Base-by-base conservation (phyloP, 1,284 basidiomycete species). In the Ustilago tritici region DNA sequence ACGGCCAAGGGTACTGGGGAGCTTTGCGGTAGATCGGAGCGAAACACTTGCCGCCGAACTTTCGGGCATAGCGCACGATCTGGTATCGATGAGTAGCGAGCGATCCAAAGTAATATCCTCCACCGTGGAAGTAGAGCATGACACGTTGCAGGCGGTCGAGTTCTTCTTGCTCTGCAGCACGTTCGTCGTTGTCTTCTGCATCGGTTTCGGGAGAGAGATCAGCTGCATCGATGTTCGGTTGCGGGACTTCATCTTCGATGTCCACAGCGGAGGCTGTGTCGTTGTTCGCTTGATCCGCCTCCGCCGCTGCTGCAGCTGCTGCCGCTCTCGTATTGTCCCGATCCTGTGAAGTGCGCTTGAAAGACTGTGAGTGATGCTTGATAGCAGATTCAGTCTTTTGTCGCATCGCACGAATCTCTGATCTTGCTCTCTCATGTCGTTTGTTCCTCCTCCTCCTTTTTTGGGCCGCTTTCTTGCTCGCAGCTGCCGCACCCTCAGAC, bases 1-100 rank as follows among this genome's bases (percentile, higher is more conserved):
- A 98, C 0, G 96, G 96, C 87, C 98, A 99, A 0, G 96, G 96
- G 23, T 81, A 84, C 43, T 83, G 77, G 2, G 84, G 84, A 12
- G 84, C 83, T 62, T 84, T 83, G 31, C 86, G 82, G 65, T 87
- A 87, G 70, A 84, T 81, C 12, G 84, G 82, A 2, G 87, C 84
- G 36, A 88, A 87, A 0, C 86, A 87, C 11, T 86, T 79, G 8
- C 86, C 87, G 11, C 84, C 85, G 56, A 88, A 85, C 71, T 88
- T 87, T 64, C 87, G 83, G 1, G 87, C 85, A 41, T 86, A 86
- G 5, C 87, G 81, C 28, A 86, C 82, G 41, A 88, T 85, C 70
- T 86, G 84, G 58, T 87, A 87, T 12, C 87, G 86, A 69, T 89
- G 89, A 2, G 88, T 89, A 54, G 88, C 88, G 81, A 88, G 87